phyloP scores from a whole-genome alignment of 2,329 filamentous ascomycete species.

The Penicillium brevicompactum region DNA sequence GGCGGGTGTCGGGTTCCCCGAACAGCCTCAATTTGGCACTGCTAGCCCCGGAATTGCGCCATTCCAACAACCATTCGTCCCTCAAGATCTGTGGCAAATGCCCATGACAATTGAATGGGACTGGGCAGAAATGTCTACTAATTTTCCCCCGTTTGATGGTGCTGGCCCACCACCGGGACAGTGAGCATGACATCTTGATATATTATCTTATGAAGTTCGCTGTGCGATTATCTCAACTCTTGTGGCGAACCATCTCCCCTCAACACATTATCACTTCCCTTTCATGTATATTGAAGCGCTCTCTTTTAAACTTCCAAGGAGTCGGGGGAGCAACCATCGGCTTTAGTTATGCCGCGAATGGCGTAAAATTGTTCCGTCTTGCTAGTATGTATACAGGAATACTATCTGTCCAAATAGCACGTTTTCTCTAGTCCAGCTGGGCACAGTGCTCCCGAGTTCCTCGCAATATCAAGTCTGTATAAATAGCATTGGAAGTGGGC shows the following conservation, averaged over 20 bases:
- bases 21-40: conserved; percentile 32
- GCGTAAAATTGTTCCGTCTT: conserved; percentile 1
- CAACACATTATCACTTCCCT: conserved; percentile 13
- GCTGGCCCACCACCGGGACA: conserved; percentile 27
- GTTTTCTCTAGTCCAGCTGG: too few species aligned
- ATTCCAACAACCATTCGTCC: conserved; percentile 85
- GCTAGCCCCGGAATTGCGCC: conserved; percentile 40
- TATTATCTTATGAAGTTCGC: conserved; percentile 10
- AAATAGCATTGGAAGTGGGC: too few species aligned
- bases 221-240: background rate
- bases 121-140: conserved; percentile 57
- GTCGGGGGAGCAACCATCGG: background rate
- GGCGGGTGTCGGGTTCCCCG: conserved; percentile 35
- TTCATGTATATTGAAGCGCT: conserved; percentile 18
- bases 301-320: conserved; percentile 1
- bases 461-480: too few species aligned
- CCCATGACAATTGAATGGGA: conserved; percentile 96
- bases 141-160: conserved; percentile 38
- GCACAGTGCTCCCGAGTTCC: too few species aligned
- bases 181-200: conserved; percentile 24
- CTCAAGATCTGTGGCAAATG: conserved; percentile 92
- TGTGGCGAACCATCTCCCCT: conserved; percentile 7
- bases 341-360: conserved; percentile 8
- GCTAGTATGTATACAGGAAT: background rate
- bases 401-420: too few species aligned